phyloP scores from a whole-genome alignment of 139 green algal species.

The Axilococcus clingmanii region DNA sequence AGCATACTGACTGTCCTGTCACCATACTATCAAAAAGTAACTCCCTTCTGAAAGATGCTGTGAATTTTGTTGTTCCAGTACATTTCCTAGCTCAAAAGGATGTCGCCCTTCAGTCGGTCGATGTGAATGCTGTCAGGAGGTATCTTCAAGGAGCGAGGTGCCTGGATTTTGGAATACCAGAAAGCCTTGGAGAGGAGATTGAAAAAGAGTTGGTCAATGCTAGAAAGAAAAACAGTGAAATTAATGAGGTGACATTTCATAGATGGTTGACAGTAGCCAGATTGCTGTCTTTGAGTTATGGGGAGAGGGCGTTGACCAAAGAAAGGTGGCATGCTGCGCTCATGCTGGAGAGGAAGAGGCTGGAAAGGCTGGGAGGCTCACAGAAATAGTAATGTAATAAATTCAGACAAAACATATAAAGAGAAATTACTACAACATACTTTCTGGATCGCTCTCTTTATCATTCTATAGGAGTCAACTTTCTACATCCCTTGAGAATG shows the following conservation, averaged over 20 bases:
- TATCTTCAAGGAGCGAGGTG: constrained; percentile 18
- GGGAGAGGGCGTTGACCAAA: constrained; percentile 19
- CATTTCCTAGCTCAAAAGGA: constrained; percentile 5
- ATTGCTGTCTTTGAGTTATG: constrained; percentile 27
- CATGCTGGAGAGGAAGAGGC: constrained; percentile 19
- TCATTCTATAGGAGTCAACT: no score
- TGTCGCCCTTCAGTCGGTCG: neutral
- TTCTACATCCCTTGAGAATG: no score
- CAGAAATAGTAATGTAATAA: no score
- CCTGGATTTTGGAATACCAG: constrained; percentile 21
- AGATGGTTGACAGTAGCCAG: constrained; percentile 31
- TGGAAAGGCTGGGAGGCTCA: constrained; percentile 6
- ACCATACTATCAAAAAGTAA: constrained; percentile 38
- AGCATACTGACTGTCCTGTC: constrained; percentile 38
- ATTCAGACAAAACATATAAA: no score
- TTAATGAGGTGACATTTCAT: constrained; percentile 18
- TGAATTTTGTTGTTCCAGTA: constrained; percentile 31
- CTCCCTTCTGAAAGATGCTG: constrained; percentile 28
- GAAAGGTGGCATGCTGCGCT: constrained; percentile 22
- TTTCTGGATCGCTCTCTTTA: no score
- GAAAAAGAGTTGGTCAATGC: constrained; percentile 17
- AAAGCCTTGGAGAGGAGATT: constrained; percentile 6
- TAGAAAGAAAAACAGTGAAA: constrained; percentile 10
- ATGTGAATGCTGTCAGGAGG: constrained; percentile 19
- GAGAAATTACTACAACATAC: no score